phyloP scores from a whole-genome alignment of 2,329 filamentous ascomycete genomes.

The Clonostachys sp. region DNA sequence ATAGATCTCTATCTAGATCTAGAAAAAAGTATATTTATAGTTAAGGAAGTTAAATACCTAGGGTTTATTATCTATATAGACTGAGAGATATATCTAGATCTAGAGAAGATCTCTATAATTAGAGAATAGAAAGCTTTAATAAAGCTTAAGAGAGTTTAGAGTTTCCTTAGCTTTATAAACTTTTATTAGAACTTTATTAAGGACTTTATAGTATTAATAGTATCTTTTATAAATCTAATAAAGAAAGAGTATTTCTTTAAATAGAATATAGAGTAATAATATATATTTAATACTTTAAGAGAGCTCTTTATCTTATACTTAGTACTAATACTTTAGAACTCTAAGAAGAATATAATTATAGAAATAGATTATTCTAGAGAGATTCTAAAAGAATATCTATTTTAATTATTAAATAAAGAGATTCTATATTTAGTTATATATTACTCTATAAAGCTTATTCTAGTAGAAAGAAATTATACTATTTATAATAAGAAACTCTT shows the following conservation, averaged over 20 bases:
- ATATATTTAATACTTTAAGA: no score
- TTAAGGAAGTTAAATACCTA: neutral
- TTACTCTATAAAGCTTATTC: no score
- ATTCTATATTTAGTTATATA: neutral
- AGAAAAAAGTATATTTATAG: neutral
- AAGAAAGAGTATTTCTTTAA: no score
- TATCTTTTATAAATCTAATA: neutral
- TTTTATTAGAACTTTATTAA: neutral
- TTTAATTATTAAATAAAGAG: neutral
- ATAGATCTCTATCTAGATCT: neutral
- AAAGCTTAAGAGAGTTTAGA: neutral
- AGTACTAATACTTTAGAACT: no score
- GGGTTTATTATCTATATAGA: neutral
- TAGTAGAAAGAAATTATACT: neutral
- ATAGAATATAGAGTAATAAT: no score
- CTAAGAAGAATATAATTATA: neutral
- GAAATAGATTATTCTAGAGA: neutral
- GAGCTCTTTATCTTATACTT: no score
- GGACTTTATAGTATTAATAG: neutral
- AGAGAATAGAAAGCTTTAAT: neutral
- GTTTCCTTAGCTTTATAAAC: neutral
- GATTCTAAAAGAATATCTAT: neutral
- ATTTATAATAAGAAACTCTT: neutral
- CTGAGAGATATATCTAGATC: neutral
- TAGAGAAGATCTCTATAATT: neutral